Evolutionary conservation across 2,329 filamentous ascomycete species (phyloP).

Genomic region (Fusarium sp.): DNA sequence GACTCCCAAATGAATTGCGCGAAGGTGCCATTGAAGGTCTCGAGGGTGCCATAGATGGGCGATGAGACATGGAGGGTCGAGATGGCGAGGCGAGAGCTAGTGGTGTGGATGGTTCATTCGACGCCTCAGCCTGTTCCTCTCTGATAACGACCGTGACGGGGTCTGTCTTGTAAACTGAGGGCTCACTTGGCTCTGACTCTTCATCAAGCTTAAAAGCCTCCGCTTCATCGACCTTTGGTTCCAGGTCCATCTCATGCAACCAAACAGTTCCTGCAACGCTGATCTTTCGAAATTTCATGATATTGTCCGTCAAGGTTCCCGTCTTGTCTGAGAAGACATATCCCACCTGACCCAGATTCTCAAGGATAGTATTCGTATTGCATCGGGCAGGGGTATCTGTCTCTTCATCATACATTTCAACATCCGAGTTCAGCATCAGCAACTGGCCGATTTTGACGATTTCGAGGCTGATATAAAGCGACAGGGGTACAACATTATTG

Average conservation of each 20-base stretch:
- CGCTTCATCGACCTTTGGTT: constrained; percentile 45
- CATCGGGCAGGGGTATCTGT: constrained; percentile 88
- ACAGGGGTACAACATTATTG: constrained; percentile 93
- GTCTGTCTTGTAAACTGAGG: constrained; percentile 44
- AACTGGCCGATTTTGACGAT: constrained; percentile 84
- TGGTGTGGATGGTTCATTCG: constrained; percentile 9
- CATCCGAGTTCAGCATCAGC: constrained; percentile 80
- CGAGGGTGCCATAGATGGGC: constrained; percentile 43
- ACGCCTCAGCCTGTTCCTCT: constrained; percentile 39
- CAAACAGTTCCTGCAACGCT: constrained; percentile 90
- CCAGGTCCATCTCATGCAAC: constrained; percentile 82
- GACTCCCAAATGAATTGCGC: constrained; percentile 45
- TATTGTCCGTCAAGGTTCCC: constrained; percentile 91
- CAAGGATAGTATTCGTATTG: constrained; percentile 93
- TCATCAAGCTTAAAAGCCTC: constrained; percentile 31
- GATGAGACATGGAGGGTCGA: constrained; percentile 42
- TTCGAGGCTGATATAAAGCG: constrained; percentile 90
- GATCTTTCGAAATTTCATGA: constrained; percentile 95
- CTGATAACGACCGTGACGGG: constrained; percentile 45
- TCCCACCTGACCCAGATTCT: constrained; percentile 89
- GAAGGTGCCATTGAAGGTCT: constrained; percentile 43
- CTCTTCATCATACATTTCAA: constrained; percentile 90
- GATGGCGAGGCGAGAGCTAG: constrained; percentile 42
- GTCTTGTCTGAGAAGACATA: constrained; percentile 97
- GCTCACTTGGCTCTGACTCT: constrained; percentile 37